A percentile compares a stretch with the other conserved stretches of the same genome.
These are phyloP conservation scores for Cercophora sp. DNA, from an alignment of 495 filamentous ascomycete genomes.

Conservation along the genomic window DNA sequence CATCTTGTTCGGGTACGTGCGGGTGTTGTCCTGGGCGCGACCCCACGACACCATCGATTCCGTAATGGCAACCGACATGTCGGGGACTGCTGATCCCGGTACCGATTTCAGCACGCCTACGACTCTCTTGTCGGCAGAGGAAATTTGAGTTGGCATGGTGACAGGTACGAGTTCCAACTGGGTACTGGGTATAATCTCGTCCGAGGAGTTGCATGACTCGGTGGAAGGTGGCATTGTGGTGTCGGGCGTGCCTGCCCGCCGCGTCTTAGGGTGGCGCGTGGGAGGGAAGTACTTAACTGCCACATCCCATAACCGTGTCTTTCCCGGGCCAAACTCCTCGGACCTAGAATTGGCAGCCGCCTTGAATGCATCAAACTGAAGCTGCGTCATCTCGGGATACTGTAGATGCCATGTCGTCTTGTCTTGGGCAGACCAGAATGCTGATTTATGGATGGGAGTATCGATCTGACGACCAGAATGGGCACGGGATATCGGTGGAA, in stretches of 20 bases:
- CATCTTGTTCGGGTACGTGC: constrained; percentile 51
- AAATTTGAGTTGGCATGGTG: constrained; percentile 13
- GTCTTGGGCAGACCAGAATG: constrained; percentile 48
- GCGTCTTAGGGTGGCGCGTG: constrained; percentile 3
- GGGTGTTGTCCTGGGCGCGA: constrained; percentile 56
- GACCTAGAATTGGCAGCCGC: constrained; percentile 35
- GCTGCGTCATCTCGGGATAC: constrained; percentile 53
- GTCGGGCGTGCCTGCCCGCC: background rate
- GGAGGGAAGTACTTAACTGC: constrained; percentile 48
- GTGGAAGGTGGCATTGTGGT: constrained; percentile 11
- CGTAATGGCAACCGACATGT: constrained; percentile 59
- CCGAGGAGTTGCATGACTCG: constrained; percentile 19
- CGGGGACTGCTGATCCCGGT: constrained; percentile 42
- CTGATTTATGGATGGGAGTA: constrained; percentile 42
- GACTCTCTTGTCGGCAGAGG: constrained; percentile 14
- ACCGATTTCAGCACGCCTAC: constrained; percentile 38
- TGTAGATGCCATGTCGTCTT: constrained; percentile 45
- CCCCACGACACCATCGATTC: constrained; percentile 71
- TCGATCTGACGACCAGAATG: constrained; percentile 46
- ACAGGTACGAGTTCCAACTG: constrained; percentile 14
- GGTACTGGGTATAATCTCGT: constrained; percentile 15
- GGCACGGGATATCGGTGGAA: constrained; percentile 31
- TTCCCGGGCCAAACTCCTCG: constrained; percentile 43
- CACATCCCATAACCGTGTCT: constrained; percentile 41
- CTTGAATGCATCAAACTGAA: constrained; percentile 45